Evolutionary conservation across 192 early-diverging fungal species (phyloP).

Genomic region (Coemansia sp.): DNA sequence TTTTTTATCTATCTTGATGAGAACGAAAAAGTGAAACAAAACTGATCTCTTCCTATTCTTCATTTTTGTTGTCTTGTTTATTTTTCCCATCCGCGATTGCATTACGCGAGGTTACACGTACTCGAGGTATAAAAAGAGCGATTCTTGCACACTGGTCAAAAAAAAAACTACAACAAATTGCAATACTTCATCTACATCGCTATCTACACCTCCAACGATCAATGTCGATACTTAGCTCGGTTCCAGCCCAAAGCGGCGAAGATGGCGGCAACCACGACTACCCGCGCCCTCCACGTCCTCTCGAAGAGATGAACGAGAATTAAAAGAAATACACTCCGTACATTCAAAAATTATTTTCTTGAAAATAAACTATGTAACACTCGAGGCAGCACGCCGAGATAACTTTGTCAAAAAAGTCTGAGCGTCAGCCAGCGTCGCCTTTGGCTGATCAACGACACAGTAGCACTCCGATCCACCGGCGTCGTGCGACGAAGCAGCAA

Average conservation of each 20-base stretch:
- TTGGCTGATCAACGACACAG: slow-evolving; percentile 48
- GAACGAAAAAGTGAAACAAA: neutral
- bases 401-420: slow-evolving; percentile 24
- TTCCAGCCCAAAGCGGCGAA: neutral
- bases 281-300: slow-evolving; percentile 16
- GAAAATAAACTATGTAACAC: neutral
- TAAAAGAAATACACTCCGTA: neutral
- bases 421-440: slow-evolving; percentile 48
- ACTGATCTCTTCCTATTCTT: neutral
- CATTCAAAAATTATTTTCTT: too few species aligned
- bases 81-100: neutral
- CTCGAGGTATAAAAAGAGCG: neutral
- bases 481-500: slow-evolving; percentile 16
- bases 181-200: neutral
- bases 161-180: neutral
- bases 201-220: neutral
- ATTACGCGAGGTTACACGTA: neutral
- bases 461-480: slow-evolving; percentile 6
- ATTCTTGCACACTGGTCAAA: neutral
- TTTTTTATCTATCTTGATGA: neutral
- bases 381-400: slow-evolving; percentile 7
- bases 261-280: slow-evolving; percentile 19
- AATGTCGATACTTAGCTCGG: neutral
- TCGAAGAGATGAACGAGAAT: slow-evolving; percentile 16
- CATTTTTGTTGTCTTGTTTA: neutral